Percentiles rank a stretch among this genome's conserved stretches.
phyloP scores from a whole-genome alignment of 306 rosid species.

The Cajanus cajan region DNA sequence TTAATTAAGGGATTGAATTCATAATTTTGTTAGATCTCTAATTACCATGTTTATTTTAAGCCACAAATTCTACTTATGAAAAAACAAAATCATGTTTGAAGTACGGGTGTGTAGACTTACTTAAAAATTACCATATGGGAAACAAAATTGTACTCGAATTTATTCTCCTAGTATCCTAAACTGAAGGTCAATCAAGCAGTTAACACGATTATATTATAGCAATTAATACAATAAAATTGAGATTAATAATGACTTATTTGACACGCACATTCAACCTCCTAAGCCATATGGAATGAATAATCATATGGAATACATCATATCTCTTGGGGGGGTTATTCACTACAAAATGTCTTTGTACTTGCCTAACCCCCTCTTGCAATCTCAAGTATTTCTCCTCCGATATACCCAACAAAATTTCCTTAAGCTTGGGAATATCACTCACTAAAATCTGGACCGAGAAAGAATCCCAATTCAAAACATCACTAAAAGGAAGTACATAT shows the following conservation, averaged over 20 bases:
- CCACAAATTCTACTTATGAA: too few relatives aligned
- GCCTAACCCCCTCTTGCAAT: conserved; percentile 47
- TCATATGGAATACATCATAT: conserved; percentile 63
- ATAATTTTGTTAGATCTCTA: too few relatives aligned
- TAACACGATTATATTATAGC: neutral
- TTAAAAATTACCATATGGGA: neutral
- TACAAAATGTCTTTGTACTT: conserved; percentile 56
- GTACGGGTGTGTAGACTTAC: too few relatives aligned
- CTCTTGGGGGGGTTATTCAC: conserved; percentile 53
- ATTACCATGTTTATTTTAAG: too few relatives aligned
- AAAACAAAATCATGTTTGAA: too few relatives aligned
- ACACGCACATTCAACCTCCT: conserved; percentile 51
- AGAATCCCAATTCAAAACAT: conserved; percentile 57
- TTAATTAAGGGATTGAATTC: too few relatives aligned
- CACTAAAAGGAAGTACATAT: conserved; percentile 59
- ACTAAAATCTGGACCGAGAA: conserved; percentile 48
- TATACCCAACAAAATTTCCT: conserved; percentile 48
- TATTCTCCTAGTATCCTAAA: neutral
- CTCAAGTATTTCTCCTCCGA: conserved; percentile 41
- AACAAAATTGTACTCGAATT: neutral
- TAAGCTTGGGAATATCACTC: conserved; percentile 47
- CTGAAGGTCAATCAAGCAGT: neutral
- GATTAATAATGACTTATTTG: conserved; percentile 16
- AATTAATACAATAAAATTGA: neutral
- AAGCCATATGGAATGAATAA: conserved; percentile 64